phyloP scores from a whole-genome alignment of 768 basidiomycete species.

The Amanita exitialis region DNA sequence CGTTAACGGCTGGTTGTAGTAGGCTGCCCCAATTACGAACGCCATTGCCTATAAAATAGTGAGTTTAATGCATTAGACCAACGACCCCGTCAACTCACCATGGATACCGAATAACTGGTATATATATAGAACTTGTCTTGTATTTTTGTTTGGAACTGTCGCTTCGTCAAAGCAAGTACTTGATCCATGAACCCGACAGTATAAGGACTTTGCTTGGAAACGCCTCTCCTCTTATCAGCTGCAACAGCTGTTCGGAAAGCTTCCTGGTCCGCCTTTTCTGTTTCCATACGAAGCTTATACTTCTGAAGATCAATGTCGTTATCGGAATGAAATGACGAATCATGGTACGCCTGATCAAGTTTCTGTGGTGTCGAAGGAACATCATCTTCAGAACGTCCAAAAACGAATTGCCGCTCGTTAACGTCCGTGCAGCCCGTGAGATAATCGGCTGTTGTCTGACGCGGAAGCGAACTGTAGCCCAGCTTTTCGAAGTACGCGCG shows the following conservation, averaged over 20 bases:
- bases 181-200: slow-evolving; percentile 73
- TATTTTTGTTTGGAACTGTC: slow-evolving; percentile 64
- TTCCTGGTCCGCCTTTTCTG: slow-evolving; percentile 58
- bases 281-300: slow-evolving; percentile 46
- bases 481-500: slow-evolving; percentile 68
- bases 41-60: slow-evolving; percentile 32
- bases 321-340: slow-evolving; percentile 33
- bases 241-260: slow-evolving; percentile 69
- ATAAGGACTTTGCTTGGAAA: slow-evolving; percentile 72
- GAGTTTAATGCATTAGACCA: not conserved
- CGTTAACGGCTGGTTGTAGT: slow-evolving; percentile 60
- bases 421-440: slow-evolving; percentile 77
- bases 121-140: slow-evolving; percentile 74
- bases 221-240: slow-evolving; percentile 70
- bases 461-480: slow-evolving; percentile 65
- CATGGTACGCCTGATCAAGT: slow-evolving; percentile 53
- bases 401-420: slow-evolving; percentile 73
- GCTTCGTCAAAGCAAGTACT: slow-evolving; percentile 53
- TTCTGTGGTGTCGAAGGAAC: slow-evolving; percentile 60
- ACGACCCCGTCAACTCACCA: slow-evolving; percentile 26
- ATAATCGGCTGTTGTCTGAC: slow-evolving; percentile 83
- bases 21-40: slow-evolving; percentile 64
- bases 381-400: slow-evolving; percentile 44
- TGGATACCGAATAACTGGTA: slow-evolving; percentile 56
- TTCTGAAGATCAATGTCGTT: slow-evolving; percentile 38